A percentile compares a stretch with the other conserved stretches of the same genome.
phyloP scores from a whole-genome alignment of 495 filamentous ascomycete genomes.

The Podospora conica region DNA sequence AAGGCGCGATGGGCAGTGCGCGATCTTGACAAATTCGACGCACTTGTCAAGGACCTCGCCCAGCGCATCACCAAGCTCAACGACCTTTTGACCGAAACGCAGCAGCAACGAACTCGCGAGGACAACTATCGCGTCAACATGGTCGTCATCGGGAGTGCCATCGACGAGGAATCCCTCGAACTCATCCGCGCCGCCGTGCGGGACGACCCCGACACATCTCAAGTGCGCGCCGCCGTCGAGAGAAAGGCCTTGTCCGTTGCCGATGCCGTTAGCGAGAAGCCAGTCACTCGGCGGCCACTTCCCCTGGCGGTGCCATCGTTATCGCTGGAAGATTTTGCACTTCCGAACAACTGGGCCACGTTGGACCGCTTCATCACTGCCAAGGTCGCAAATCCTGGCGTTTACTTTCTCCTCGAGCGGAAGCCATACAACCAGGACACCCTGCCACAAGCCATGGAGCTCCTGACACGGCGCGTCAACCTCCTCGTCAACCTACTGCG shows the following conservation, averaged over 20 bases:
- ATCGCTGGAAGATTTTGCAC: background rate
- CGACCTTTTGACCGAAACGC: conserved; percentile 8
- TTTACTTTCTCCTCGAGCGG: conserved; percentile 7
- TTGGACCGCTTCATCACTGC: conserved; percentile 3
- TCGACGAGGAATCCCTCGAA: conserved; percentile 8
- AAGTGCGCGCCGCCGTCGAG: conserved; percentile 5
- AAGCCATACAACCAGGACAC: conserved; percentile 10
- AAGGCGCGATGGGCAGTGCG: conserved; percentile 4
- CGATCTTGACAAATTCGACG: conserved; percentile 10
- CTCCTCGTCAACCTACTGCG: conserved; percentile 10
- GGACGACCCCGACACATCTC: background rate
- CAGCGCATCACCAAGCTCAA: conserved; percentile 10
- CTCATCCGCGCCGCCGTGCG: conserved; percentile 10
- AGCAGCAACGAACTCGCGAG: background rate
- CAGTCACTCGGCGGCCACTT: background rate
- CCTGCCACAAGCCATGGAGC: background rate
- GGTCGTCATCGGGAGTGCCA: conserved; percentile 9
- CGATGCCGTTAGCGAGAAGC: background rate
- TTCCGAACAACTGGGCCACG: background rate
- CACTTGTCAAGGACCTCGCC: conserved; percentile 7
- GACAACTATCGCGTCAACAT: conserved; percentile 13
- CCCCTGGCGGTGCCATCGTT: background rate
- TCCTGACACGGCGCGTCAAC: conserved; percentile 5
- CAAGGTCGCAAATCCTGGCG: background rate
- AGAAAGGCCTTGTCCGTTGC: conserved; percentile 2